Evolutionary conservation across 768 basidiomycete genomes (phyloP), one percentile per base, ranked within the genome.

Genomic region (Mycena kentingensis): DNA sequence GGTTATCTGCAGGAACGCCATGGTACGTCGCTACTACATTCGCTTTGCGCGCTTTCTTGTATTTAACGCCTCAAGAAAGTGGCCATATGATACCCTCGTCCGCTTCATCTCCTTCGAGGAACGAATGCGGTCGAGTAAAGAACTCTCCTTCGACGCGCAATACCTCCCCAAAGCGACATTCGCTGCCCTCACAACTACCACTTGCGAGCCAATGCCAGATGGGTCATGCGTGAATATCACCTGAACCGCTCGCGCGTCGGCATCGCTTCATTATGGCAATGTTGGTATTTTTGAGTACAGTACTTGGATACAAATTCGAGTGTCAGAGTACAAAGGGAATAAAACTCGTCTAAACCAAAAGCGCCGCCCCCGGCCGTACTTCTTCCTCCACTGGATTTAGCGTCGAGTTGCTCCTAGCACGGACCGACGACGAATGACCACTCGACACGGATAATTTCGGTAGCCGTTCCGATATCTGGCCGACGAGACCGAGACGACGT

Each of bases 381-480:
- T 32, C 31, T 32, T 27, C 41, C 21, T 42, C 41, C 25, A 42
- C 49, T 24, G 31, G 21, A 21, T 38, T 49, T 49, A 54, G 36
- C 8, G 49, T 54, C 24, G 57, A 51, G 24, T 24, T 42, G 22
- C 52, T 48, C 16, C 49, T 37, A 22, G 32, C 57, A 2, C 51
- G 41, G 7, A 42, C 26, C 10, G 18, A 26, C 43, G 57, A 50
- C 10, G 51, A 39, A 19, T n/a, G n/a, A n/a, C 41, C 43, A 32
- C 42, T 58, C 13, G 48, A 45, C 15, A 54, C 49, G 35, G 46
- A 41, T 32, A 58, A 46, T 24, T 48, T 58, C 12, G 57, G 57
- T 13, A 58, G 39, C 5, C 46, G 56, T 44, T 57, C 55, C 29
- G 55, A 46, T n/a, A 46, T 51, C 18, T 56, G 54, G 16, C 54